Percentiles rank a stretch among this genome's conserved stretches.
Evolutionary conservation across 148 eudicot genomes (phyloP).

Genomic region (Amaranthus cruentus): DNA sequence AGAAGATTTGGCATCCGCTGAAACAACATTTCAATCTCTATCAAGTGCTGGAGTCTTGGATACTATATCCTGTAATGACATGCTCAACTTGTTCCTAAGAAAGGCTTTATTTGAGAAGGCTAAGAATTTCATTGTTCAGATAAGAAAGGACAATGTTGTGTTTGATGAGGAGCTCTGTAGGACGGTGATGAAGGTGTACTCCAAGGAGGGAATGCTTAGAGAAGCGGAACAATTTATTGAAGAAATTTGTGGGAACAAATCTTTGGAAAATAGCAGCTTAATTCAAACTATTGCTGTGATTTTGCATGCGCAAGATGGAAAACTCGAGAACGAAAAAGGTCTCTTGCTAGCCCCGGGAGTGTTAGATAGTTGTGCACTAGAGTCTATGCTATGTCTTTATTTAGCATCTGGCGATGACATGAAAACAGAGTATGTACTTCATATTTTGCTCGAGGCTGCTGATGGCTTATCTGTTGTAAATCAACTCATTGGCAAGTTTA

Average conservation of each 20-base stretch:
- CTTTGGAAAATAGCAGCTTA: constrained; percentile 39
- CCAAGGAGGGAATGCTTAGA: constrained; percentile 56
- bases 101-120: constrained; percentile 54
- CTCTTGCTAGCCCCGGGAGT: constrained; percentile 29
- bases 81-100: constrained; percentile 59
- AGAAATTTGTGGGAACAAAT: constrained; percentile 31
- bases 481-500: constrained; percentile 48
- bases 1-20: constrained; percentile 66
- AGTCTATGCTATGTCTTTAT: constrained; percentile 55
- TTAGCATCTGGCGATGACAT: constrained; percentile 32
- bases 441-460: constrained; percentile 44
- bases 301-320: constrained; percentile 29
- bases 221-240: constrained; percentile 54
- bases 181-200: constrained; percentile 55
- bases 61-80: constrained; percentile 55
- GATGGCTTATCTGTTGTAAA: constrained; percentile 55
- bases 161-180: constrained; percentile 61
- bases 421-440: constrained; percentile 40
- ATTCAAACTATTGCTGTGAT: constrained; percentile 36
- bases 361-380: constrained; percentile 43
- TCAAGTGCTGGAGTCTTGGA: constrained; percentile 58
- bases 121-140: constrained; percentile 46
- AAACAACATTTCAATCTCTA: constrained; percentile 53
- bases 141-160: constrained; percentile 50
- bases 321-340: constrained; percentile 26